phyloP scores from a whole-genome alignment of 352 stramenopile genomes.

The Stramenopiles sp. region DNA sequence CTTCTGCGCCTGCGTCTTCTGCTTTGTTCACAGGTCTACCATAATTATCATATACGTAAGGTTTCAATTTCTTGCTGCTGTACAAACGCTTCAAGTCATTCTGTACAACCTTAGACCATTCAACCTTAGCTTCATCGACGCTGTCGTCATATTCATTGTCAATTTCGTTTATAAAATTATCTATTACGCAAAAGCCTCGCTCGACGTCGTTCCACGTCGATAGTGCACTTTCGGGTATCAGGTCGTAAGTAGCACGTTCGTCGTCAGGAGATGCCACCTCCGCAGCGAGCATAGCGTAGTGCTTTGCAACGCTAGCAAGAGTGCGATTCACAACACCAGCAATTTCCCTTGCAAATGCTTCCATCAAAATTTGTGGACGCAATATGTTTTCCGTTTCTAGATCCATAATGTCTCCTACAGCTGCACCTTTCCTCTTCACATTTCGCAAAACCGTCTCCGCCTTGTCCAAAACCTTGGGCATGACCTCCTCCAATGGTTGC shows the following conservation, averaged over 20 bases:
- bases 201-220: constrained; percentile 27
- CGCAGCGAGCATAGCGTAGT: constrained; percentile 46
- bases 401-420: constrained; percentile 52
- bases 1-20: constrained; percentile 15
- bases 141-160: too few relatives aligned
- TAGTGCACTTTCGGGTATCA: constrained; percentile 35
- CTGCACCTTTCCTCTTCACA: constrained; percentile 46
- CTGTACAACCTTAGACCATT: constrained; percentile 40
- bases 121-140: too few relatives aligned
- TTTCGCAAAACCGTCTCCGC: constrained; percentile 45
- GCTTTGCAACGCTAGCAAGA: constrained; percentile 50
- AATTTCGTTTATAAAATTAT: constrained; percentile 51
- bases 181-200: constrained; percentile 33
- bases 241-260: constrained; percentile 40
- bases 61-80: constrained; percentile 29
- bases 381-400: constrained; percentile 38
- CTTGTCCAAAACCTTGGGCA: constrained; percentile 53
- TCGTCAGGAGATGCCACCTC: constrained; percentile 37
- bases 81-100: constrained; percentile 46
- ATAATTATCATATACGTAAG: constrained; percentile 28
- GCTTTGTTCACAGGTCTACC: too few relatives aligned
- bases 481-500: constrained; percentile 42
- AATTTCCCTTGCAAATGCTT: constrained; percentile 53
- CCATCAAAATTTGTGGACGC: constrained; percentile 47
- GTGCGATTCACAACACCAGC: constrained; percentile 38